These are phyloP conservation scores for Venturia carpophila DNA, from an alignment of 2,329 filamentous ascomycete genomes.

Conservation along the genomic window DNA sequence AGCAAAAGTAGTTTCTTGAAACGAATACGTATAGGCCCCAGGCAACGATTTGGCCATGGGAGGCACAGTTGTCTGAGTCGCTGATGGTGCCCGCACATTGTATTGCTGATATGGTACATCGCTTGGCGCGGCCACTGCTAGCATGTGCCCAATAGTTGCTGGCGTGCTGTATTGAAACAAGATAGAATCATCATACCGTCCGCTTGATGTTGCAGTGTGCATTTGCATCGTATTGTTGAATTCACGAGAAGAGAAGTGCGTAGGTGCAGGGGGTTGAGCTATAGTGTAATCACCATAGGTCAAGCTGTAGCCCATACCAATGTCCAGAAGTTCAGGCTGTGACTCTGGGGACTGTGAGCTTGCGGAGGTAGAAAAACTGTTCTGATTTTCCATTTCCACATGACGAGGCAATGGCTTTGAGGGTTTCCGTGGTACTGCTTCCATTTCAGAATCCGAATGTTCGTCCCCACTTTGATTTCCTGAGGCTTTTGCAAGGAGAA, in stretches of 20 bases:
- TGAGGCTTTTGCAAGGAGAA: constrained; percentile 45
- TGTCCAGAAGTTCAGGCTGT: not conserved
- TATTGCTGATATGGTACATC: not conserved
- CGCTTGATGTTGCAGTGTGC: not conserved
- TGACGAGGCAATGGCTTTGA: not conserved
- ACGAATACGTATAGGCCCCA: constrained; percentile 46
- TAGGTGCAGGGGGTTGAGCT: constrained; percentile 16
- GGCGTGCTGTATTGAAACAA: not conserved
- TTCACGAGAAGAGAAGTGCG: constrained; percentile 1
- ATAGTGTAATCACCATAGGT: constrained; percentile 14
- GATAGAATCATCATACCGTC: constrained; percentile 9
- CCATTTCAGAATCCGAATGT: constrained; percentile 23
- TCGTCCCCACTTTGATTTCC: constrained; percentile 22
- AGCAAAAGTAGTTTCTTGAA: constrained; percentile 60
- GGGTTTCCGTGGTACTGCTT: constrained; percentile 20
- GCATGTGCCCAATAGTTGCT: not conserved
- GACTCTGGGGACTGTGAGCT: constrained; percentile 10
- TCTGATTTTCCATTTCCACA: not conserved
- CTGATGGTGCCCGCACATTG: not conserved
- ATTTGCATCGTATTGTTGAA: not conserved
- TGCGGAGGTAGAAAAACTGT: not conserved
- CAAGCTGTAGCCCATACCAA: constrained; percentile 20
- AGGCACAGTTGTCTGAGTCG: not conserved
- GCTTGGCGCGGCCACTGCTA: constrained; percentile 1
- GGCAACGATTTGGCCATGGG: constrained; percentile 2